Evolutionary conservation across 1,139 yeast genomes (phyloP), one percentile per base, ranked within the genome.

Genomic region (Arxiozyma telluris): DNA sequence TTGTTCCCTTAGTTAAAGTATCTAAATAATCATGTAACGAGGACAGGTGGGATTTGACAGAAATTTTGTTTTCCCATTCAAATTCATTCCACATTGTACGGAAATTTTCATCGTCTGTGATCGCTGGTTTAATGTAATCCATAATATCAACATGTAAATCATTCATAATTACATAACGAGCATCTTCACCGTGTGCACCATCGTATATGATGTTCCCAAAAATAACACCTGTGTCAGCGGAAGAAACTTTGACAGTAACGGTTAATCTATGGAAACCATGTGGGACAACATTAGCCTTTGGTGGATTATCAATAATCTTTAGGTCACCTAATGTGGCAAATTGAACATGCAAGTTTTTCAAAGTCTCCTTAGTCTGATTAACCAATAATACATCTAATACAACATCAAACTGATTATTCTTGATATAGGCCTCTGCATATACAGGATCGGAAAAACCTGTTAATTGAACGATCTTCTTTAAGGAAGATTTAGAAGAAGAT

Each of bases 51-150:
- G 95, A 83, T 64, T 87, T 84, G 68, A 94, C 87, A 58, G 93
- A 87, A 66, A 94, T 93, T 76, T 94, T 94, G 75, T 94, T 94
- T 73, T 94, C 99, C 99, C 99, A 94, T 74, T 94, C 99, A 69
- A 94, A 94, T 71, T 91, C 98, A 70, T 90, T 88, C 99, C 99
- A 94, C 98, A 91, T 91, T 64, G 84, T 82, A 66, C 98, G 87
- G 87, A 94, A 94, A 62, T 82, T 86, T 52, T 84, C 82, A 71
- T 93, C 98, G 20, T 90, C 76, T 71, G 96, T 89, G 30, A 81
- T 79, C 17, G 96, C 96, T 25, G 98, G 98, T 70, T 88, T 89
- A 70, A 94, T 91, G 74, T 94, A 94, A 72, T 93, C 98, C 93
- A 93, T 88, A 56, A 93, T 89, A 69, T 93, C 97, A 58, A 93